Percentiles rank a stretch among this genome's conserved stretches.
These are phyloP conservation scores for Aspergillus pseudoterreus DNA, from an alignment of 2,329 filamentous ascomycete species.

Conservation along the genomic window DNA sequence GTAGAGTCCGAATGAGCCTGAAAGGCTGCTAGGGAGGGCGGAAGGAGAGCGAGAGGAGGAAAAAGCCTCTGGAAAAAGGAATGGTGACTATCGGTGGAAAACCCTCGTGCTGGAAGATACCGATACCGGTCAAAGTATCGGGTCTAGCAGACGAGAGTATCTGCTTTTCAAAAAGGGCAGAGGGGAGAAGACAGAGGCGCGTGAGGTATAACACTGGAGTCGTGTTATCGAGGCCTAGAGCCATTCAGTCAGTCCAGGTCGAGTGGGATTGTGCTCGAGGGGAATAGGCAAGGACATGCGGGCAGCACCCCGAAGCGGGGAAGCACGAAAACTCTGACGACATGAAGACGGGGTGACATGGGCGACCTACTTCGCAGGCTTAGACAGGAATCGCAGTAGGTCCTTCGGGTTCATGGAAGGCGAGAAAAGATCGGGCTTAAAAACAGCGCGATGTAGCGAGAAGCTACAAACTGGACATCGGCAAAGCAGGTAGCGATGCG, in stretches of 20 bases:
- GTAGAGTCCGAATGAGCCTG: constrained; percentile 53
- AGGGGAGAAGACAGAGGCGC: constrained; percentile 13
- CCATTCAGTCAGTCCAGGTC: constrained; percentile 13
- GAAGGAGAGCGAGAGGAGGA: constrained; percentile 70
- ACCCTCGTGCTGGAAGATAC: constrained; percentile 67
- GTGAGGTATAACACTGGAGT: constrained; percentile 18
- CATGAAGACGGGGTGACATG: background rate
- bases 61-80: constrained; percentile 78
- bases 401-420: constrained; percentile 88
- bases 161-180: constrained; percentile 43
- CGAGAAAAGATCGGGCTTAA: constrained; percentile 29
- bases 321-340: background rate
- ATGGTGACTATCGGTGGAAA: constrained; percentile 69
- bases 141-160: constrained; percentile 74
- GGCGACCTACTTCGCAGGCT: constrained; percentile 77
- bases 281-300: background rate
- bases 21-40: constrained; percentile 78
- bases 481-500: constrained; percentile 11
- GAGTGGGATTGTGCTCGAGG: background rate
- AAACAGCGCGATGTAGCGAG: constrained; percentile 30
- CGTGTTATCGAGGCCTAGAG: constrained; percentile 62
- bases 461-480: constrained; percentile 34
- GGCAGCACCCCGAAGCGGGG: background rate
- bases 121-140: constrained; percentile 84
- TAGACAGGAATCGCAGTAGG: constrained; percentile 87